Conservation (phyloP, 169 alveolate species). For the Blepharisma undulans region DNA sequence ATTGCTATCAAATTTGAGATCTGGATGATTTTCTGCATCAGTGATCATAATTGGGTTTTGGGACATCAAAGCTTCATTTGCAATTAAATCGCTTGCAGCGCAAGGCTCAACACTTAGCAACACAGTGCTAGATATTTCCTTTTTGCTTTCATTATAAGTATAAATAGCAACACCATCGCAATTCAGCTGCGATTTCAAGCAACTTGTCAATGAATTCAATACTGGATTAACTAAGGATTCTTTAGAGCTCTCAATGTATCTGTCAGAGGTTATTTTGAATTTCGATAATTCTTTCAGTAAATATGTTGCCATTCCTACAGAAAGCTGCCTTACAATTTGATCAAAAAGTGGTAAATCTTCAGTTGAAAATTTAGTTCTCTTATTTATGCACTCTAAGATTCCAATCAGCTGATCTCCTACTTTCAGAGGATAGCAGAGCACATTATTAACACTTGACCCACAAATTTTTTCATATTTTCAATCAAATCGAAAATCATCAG, state of each 20-base stretch:
- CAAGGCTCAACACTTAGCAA: neutral
- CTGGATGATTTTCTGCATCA: neutral
- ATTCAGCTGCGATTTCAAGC: neutral
- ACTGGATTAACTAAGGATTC: constrained; percentile 8
- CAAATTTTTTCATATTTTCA: neutral
- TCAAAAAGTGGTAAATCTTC: neutral
- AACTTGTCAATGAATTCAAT: neutral
- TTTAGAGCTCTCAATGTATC: neutral
- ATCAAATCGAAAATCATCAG: constrained; percentile 20
- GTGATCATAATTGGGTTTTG: neutral
- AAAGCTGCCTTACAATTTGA: neutral
- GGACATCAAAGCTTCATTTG: neutral
- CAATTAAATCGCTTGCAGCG: neutral
- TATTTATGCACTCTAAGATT: constrained; percentile 12
- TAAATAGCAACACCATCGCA: constrained; percentile 22
- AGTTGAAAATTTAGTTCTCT: neutral
- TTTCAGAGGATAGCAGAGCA: neutral
- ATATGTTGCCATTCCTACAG: neutral
- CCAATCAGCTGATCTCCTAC: constrained; percentile 14
- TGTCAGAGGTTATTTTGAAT: neutral
- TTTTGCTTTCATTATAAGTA: neutral
- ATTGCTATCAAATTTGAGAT: neutral
- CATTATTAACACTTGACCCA: neutral
- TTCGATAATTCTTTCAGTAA: neutral
- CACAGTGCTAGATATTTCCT: neutral